Evolutionary conservation across 2,329 filamentous ascomycete species (phyloP), one percentile per base, ranked within the genome.

Genomic region (Phyllosticta ampelicida): DNA sequence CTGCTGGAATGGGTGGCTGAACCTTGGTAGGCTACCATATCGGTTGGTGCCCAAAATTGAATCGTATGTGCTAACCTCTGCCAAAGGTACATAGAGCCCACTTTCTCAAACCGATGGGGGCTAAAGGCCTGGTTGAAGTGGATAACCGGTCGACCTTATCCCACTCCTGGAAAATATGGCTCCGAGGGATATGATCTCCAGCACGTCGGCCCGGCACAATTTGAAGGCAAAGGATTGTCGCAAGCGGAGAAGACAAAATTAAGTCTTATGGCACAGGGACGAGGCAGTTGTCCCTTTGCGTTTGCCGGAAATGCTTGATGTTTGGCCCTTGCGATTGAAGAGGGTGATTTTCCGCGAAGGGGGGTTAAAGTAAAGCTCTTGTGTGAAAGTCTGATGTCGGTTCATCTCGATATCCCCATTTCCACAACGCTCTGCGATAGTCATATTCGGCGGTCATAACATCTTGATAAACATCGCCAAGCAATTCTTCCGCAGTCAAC

Each of bases 31-130:
- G 18, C 60, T 63, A 2, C 58, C 53, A n/a, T 63, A 69, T 59
- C 68, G 67, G 2, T 70, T 50, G 8, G 48, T n/a, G n/a, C n/a
- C 48, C 20, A 26, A 16, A 26, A 44, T 16, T 6, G 26, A n/a
- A 11, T 9, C n/a, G 6, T 19, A 8, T 36, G 6, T 26, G 28
- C 55, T 56, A 19, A 56, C 29, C 20, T 13, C n/a, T 10, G 6
- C 29, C 13, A n/a, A 8, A 58, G 70, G 70, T 70, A 67, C 69
- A 75, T 81, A 21, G 76, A 79, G 61, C 77, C 77, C 26, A 86
- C 80, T 0, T 68, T 80, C 48, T 82, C 78, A 81, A 82, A 78
- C 64, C 80, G 81, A 60, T 89, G 80, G 83, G 82, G 81, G 1
- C 84, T 78, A 0, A 68, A 69, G 60, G 83, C 78, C 0, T 78